These are phyloP conservation scores for Calonectria multiphialidica DNA, from an alignment of 2,329 filamentous ascomycete genomes.

Conservation along the genomic window DNA sequence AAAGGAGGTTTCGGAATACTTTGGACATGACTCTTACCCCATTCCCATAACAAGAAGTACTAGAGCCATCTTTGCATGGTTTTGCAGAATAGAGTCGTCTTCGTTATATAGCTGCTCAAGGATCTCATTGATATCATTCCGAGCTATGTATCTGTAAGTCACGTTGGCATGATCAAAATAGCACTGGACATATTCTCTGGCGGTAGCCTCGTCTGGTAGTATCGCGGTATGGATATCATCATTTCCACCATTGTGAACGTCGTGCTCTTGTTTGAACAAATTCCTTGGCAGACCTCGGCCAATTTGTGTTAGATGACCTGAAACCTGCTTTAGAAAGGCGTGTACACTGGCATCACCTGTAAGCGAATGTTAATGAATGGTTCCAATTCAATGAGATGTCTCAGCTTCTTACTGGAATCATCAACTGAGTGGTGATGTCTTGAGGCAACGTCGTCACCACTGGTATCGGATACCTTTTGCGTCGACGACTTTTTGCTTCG, in stretches of 20 bases:
- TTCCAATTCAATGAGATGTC: no score
- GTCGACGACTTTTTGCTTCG: background rate
- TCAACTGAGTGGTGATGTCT: background rate
- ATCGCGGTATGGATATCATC: background rate
- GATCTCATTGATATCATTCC: background rate
- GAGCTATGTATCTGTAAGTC: background rate
- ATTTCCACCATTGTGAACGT: background rate
- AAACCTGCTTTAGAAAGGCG: conserved; percentile 1
- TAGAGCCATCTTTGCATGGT: background rate
- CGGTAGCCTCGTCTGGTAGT: background rate
- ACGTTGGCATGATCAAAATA: background rate
- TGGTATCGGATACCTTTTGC: background rate
- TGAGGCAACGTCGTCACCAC: background rate
- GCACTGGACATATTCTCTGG: background rate
- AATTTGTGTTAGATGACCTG: background rate
- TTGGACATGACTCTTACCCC: background rate
- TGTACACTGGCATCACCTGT: conserved; percentile 9
- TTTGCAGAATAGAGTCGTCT: background rate
- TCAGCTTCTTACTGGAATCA: background rate
- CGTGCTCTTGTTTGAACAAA: conserved; percentile 6
- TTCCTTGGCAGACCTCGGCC: conserved; percentile 1
- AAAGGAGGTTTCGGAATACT: no score
- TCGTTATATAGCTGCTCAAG: background rate
- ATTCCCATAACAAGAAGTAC: background rate
- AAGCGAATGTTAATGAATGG: background rate